Percentiles rank a stretch among this genome's conserved stretches.
These are phyloP conservation scores for Candida palmyrensis DNA, from an alignment of 805 yeast genomes.

Conservation along the genomic window DNA sequence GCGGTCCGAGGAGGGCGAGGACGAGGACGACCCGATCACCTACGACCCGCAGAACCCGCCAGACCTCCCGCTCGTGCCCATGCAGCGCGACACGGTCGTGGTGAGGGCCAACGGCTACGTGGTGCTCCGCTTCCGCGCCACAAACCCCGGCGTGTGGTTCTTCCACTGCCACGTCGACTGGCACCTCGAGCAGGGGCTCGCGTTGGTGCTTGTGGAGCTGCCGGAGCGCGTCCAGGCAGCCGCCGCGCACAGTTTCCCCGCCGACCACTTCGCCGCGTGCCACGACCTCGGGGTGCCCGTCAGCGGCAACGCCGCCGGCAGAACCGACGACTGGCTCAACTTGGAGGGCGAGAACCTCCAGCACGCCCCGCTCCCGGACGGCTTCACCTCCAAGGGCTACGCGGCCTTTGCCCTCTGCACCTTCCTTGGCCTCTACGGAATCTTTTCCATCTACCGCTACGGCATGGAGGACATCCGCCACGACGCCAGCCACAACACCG, in stretches of 20 bases:
- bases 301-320: slow-evolving; percentile 68
- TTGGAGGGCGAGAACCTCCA: slow-evolving; percentile 59
- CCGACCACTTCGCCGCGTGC: slow-evolving; percentile 49
- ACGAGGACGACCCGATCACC: slow-evolving; percentile 49
- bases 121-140: slow-evolving; percentile 82
- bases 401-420: slow-evolving; percentile 54
- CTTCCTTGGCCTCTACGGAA: slow-evolving; percentile 53
- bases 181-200: slow-evolving; percentile 96
- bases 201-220: slow-evolving; percentile 75
- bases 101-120: slow-evolving; percentile 82
- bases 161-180: slow-evolving; percentile 99
- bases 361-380: slow-evolving; percentile 57
- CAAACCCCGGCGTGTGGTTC: slow-evolving; percentile 97
- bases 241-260: slow-evolving; percentile 27
- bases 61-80: slow-evolving; percentile 65
- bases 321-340: slow-evolving; percentile 45
- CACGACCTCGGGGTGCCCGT: slow-evolving; percentile 38
- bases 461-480: slow-evolving; percentile 55
- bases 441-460: slow-evolving; percentile 53
- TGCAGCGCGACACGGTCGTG: slow-evolving; percentile 77
- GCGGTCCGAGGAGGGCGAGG: slow-evolving; percentile 59
- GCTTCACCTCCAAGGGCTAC: slow-evolving; percentile 69
- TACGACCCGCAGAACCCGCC: slow-evolving; percentile 25
- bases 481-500: background rate
- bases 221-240: slow-evolving; percentile 57